phyloP scores from a whole-genome alignment of 75 land plant species.

The Pseudotsuga menziesii region DNA sequence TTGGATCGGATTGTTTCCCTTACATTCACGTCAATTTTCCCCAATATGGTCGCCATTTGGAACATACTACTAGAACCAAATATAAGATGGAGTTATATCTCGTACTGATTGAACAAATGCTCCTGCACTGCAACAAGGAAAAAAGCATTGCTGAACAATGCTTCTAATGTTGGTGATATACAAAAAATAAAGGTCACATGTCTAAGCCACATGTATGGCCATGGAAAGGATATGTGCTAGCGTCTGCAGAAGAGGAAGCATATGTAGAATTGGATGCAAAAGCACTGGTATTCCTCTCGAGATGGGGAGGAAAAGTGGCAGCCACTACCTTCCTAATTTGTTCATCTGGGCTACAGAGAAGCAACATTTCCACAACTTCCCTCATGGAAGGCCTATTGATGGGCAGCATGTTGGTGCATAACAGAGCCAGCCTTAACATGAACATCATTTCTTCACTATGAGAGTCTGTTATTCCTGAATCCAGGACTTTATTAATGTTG shows the following conservation, averaged over 20 bases:
- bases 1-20: no score
- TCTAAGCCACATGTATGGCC: no score
- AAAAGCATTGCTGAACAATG: no score
- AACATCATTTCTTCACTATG: conserved; percentile 1
- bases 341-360: conserved; percentile 1
- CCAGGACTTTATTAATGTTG: neutral
- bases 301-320: neutral
- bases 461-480: neutral
- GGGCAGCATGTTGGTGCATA: conserved; percentile 24
- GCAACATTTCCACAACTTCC: conserved; percentile 19
- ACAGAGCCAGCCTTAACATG: conserved; percentile 12
- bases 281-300: neutral
- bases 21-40: no score
- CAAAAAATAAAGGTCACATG: no score
- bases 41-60: no score
- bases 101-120: no score
- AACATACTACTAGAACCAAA: no score
- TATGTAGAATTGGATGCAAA: neutral
- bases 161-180: no score
- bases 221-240: neutral
- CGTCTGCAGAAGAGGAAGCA: neutral
- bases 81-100: no score
- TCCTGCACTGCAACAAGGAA: no score
- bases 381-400: conserved; percentile 21
- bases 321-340: neutral